Evolutionary conservation across 768 basidiomycete species (phyloP), one percentile per base, ranked within the genome.

Genomic region (Amanita pseudoporphyria): DNA sequence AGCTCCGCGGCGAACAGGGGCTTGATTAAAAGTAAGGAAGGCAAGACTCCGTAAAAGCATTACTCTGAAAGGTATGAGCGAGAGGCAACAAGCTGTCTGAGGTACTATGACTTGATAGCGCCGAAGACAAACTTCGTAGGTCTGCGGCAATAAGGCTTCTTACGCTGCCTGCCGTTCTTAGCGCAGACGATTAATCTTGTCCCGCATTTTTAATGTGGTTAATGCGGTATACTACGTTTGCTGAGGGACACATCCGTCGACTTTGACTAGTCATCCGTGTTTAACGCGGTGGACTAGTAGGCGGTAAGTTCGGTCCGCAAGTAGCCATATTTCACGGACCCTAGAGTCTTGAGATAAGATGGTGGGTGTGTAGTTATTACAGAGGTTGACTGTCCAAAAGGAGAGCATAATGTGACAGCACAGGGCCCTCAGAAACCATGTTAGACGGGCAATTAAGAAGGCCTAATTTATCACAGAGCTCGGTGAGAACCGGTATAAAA

Each of bases 1-100:
- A 42, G 39, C 39, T 42, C 49, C 49, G 49, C 49, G 49, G 49
- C 31, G 19, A 39, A 41, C 33, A 33, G 40, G 32, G 28, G 32
- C 12, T 21, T 13, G 13, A 40, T 47, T 13, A 35, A 36, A 48
- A 26, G 47, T 24, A 39, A 48, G 47, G n/a, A 9, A 37, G 45
- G 18, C 19, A 10, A 47, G 36, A 24, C n/a, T 48, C 37, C 24
- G 18, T 24, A 30, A 26, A 40, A 48, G 36, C 46, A 22, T 31
- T 39, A 24, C 22, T 40, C 22, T 12, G 30, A 26, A 28, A 37
- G 47, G 24, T 37, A 26, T n/a, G 13, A 26, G 16, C 26, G 6
- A 26, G 38, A 24, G 28, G 38, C 26, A 48, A 40, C 47, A 41
- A 40, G 47, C 47, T 48, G 36, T 39, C 36, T 37, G 47, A 45